These are phyloP conservation scores for Sungouiozyma ichnusensis DNA, from an alignment of 805 yeast genomes.

Conservation along the genomic window DNA sequence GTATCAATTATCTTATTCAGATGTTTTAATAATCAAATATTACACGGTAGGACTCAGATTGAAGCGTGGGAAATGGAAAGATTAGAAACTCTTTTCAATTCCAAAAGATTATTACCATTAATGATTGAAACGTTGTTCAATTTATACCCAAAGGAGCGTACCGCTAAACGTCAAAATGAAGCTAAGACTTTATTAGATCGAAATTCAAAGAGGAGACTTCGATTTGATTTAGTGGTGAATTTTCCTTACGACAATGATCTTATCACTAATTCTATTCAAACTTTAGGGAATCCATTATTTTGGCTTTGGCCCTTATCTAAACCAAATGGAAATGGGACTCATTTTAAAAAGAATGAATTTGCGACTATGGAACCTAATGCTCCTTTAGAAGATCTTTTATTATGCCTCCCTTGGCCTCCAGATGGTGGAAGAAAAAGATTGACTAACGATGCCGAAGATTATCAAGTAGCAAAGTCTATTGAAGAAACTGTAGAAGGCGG, in stretches of 20 bases:
- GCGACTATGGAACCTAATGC: slow-evolving; percentile 27
- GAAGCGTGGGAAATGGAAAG: slow-evolving; percentile 91
- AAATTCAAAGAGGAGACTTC: slow-evolving; percentile 22
- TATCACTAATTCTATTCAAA: slow-evolving; percentile 38
- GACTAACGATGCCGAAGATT: slow-evolving; percentile 10
- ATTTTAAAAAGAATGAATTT: slow-evolving; percentile 45
- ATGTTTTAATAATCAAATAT: slow-evolving; percentile 43
- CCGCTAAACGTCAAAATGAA: slow-evolving; percentile 7
- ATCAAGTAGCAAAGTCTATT: slow-evolving; percentile 4
- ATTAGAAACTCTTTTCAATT: slow-evolving; percentile 51
- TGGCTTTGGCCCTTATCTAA: slow-evolving; percentile 70
- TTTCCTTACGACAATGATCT: slow-evolving; percentile 80
- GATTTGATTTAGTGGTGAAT: slow-evolving; percentile 49
- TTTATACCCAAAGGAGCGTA: slow-evolving; percentile 26
- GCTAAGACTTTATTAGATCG: slow-evolving; percentile 9
- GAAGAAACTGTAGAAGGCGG: slow-evolving; percentile 17
- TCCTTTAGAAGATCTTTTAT: slow-evolving; percentile 39
- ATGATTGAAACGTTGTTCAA: slow-evolving; percentile 39
- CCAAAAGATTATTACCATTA: slow-evolving; percentile 35
- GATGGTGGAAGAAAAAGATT: slow-evolving; percentile 44
- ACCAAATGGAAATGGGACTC: slow-evolving; percentile 51
- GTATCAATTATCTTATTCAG: slow-evolving; percentile 51
- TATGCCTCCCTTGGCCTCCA: slow-evolving; percentile 87
- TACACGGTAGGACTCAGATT: slow-evolving; percentile 74
- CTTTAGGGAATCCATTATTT: slow-evolving; percentile 49